These are phyloP conservation scores for Zygotorulaspora florentina DNA, from an alignment of 805 yeast species.

Conservation along the genomic window DNA sequence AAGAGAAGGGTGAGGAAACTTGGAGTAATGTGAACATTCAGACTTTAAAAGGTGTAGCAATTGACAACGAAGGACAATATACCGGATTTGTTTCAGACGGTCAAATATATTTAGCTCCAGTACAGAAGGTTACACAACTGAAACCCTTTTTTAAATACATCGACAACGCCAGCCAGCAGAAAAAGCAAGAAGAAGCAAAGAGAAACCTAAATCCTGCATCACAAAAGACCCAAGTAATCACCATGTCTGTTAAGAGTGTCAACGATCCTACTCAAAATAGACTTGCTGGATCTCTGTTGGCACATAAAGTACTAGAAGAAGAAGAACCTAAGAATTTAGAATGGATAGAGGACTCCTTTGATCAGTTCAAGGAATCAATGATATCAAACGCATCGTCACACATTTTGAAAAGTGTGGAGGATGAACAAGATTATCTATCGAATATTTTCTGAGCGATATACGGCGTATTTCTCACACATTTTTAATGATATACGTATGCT, in stretches of 20 bases:
- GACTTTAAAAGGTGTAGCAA: constrained; percentile 66
- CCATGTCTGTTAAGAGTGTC: constrained; percentile 67
- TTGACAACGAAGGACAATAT: constrained; percentile 49
- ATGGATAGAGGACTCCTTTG: constrained; percentile 44
- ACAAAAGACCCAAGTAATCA: constrained; percentile 59
- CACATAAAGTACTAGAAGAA: constrained; percentile 60
- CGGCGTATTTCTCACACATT: constrained; percentile 2
- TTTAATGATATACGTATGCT: constrained; percentile 1
- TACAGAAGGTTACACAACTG: constrained; percentile 67
- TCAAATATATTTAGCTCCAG: constrained; percentile 59
- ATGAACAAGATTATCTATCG: constrained; percentile 25
- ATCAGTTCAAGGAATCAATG: constrained; percentile 26
- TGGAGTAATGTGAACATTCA: constrained; percentile 65
- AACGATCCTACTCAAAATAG: constrained; percentile 54
- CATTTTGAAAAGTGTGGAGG: constrained; percentile 25
- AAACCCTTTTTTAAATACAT: constrained; percentile 79
- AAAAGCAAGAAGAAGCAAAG: constrained; percentile 41
- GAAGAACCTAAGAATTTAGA: constrained; percentile 44
- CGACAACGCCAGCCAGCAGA: constrained; percentile 52
- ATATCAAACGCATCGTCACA: constrained; percentile 21
- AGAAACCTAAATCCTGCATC: constrained; percentile 35
- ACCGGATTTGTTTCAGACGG: constrained; percentile 43
- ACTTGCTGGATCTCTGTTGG: constrained; percentile 63
- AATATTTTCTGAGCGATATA: constrained; percentile 19
- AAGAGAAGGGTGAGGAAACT: constrained; percentile 48